Base-by-base conservation (phyloP, 2,329 filamentous ascomycete genomes). In the Trichoderma breve region DNA sequence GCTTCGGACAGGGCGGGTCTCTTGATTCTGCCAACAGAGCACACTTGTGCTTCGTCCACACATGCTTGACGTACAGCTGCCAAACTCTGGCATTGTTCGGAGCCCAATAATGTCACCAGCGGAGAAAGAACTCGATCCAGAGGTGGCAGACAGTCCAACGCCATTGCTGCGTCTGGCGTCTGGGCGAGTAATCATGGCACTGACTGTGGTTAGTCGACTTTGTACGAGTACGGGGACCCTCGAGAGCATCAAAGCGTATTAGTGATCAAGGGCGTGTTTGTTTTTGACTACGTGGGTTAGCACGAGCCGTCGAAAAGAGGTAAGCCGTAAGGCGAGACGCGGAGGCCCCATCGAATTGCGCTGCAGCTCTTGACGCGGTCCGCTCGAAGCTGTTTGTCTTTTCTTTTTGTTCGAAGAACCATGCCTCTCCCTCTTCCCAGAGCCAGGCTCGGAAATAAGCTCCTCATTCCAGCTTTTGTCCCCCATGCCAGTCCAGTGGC, bases 401-500 rank as follows among this genome's bases (percentile, higher is more conserved):
- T 24, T 53, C 15, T 18, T n/a, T 43, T 18, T 43, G 6, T 18
- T 43, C 39, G 39, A 43, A 43, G 39, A 43, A 43, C 39, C 39
- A 43, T n/a, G 39, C 3, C 30, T 24, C 12, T 39, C 32, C 11
- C 5, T 24, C 30, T 64, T 21, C 43, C n/a, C 43, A 43, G 39
- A 18, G 39, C 47, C 30, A 32, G 18, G n/a, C 12, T 60, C 65
- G 55, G 65, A 68, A 51, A 68, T 68, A 68, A 68, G 65, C 65
- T 60, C 65, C 65, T 68, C 65, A 68, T 68, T 68, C 65, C 65
- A 68, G 65, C 65, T 60, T 68, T 55, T 57, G 55, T 43, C 53
- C 18, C 39, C 62, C 62, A 51, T 64, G 62, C 62, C 62, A 64
- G 62, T 51, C 62, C 62, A 64, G 62, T 51, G 39, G 62, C 62